Percentiles rank a stretch among this genome's conserved stretches.
These are phyloP conservation scores for Solanum corneliomulleri DNA, from an alignment of 257 asterid species.

Conservation along the genomic window DNA sequence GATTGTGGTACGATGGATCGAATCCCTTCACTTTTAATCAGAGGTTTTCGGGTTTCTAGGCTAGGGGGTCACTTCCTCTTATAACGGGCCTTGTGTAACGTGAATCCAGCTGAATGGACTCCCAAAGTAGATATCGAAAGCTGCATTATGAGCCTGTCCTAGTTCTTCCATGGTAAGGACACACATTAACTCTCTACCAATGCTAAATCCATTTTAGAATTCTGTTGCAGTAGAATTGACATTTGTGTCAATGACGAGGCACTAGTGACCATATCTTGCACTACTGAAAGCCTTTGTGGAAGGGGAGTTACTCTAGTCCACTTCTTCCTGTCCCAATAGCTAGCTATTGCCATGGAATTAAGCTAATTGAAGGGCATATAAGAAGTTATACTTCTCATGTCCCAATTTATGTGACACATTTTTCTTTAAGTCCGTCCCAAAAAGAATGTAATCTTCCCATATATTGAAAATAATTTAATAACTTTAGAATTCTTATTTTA, in stretches of 20 bases:
- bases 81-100: no score
- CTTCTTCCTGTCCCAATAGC: not conserved
- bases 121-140: not conserved
- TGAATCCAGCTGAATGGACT: not conserved
- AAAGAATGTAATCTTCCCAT: not conserved
- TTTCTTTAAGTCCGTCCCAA: not conserved
- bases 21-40: not conserved
- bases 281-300: not conserved
- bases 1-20: not conserved
- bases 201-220: not conserved
- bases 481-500: not conserved
- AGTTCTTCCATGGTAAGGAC: not conserved
- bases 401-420: not conserved
- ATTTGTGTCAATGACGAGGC: not conserved
- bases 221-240: not conserved
- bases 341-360: not conserved
- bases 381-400: not conserved
- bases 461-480: not conserved
- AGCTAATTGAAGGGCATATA: not conserved
- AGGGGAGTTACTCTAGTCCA: not conserved
- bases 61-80: not conserved
- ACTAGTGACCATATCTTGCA: not conserved
- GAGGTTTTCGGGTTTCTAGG: not conserved
- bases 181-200: not conserved
- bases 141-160: not conserved